Percentiles rank a stretch among this genome's conserved stretches.
These are phyloP conservation scores for Aspergillus pseudonomiae DNA, from an alignment of 2,329 filamentous ascomycete genomes.

Conservation along the genomic window DNA sequence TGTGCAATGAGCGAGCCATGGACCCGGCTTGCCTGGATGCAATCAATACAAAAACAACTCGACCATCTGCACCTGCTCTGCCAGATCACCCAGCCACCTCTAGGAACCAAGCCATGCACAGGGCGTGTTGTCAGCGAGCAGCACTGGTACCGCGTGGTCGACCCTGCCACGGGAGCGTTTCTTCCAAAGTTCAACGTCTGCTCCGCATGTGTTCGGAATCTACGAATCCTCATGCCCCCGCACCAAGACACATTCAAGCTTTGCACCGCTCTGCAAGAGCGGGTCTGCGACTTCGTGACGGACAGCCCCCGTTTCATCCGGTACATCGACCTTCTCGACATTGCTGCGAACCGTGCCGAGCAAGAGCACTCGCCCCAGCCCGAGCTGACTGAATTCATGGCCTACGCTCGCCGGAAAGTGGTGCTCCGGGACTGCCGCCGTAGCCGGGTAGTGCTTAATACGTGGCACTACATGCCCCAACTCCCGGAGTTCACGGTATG, in stretches of 20 bases:
- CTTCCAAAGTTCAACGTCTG: constrained; percentile 77
- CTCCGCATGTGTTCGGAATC: constrained; percentile 69
- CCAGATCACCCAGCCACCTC: constrained; percentile 66
- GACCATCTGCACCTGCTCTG: constrained; percentile 70
- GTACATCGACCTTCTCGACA: constrained; percentile 61
- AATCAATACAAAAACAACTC: constrained; percentile 71
- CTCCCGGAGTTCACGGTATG: constrained; percentile 82
- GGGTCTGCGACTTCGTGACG: constrained; percentile 71
- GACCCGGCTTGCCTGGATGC: constrained; percentile 81
- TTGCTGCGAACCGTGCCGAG: constrained; percentile 50
- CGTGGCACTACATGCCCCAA: constrained; percentile 77
- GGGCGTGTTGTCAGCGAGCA: constrained; percentile 59
- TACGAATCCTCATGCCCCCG: constrained; percentile 74
- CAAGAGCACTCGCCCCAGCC: constrained; percentile 39
- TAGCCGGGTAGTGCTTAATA: constrained; percentile 63
- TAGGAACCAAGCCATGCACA: constrained; percentile 61
- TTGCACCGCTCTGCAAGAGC: constrained; percentile 51
- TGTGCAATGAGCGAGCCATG: constrained; percentile 84
- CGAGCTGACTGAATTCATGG: constrained; percentile 64
- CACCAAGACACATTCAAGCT: constrained; percentile 66
- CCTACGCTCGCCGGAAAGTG: constrained; percentile 63
- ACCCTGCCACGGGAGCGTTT: constrained; percentile 65
- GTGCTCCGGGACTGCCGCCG: constrained; percentile 65
- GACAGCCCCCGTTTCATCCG: constrained; percentile 58
- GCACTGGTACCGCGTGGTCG: constrained; percentile 75